Evolutionary conservation across 2,329 filamentous ascomycete genomes (phyloP).

Genomic region (Alternaria ventricosa): DNA sequence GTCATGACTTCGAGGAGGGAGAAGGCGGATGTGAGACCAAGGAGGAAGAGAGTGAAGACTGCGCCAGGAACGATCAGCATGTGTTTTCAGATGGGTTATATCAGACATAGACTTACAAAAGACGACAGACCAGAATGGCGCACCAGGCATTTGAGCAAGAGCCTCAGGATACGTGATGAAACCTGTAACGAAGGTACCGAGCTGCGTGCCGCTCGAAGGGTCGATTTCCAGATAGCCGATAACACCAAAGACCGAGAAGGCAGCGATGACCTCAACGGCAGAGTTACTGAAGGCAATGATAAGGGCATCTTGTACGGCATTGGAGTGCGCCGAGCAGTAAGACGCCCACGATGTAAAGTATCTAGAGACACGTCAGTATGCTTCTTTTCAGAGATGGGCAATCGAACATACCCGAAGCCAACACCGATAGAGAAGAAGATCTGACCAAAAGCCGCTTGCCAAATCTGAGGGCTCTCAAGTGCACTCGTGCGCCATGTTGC

Average conservation of each 20-base stretch:
- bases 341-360: conserved; percentile 6
- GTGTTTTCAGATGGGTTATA: background rate
- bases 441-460: conserved; percentile 60
- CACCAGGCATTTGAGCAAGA: conserved; percentile 59
- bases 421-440: conserved; percentile 63
- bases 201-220: conserved; percentile 48
- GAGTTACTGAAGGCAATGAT: conserved; percentile 60
- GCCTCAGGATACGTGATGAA: conserved; percentile 62
- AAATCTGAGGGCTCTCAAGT: conserved; percentile 52
- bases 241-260: conserved; percentile 59
- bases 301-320: conserved; percentile 62
- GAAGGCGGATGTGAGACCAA: conserved; percentile 63
- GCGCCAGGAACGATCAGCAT: background rate
- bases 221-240: conserved; percentile 53
- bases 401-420: conserved; percentile 55
- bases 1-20: conserved; percentile 62
- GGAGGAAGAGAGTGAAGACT: conserved; percentile 61
- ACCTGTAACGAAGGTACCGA: conserved; percentile 61
- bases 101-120: conserved; percentile 40
- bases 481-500: conserved; percentile 11
- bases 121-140: conserved; percentile 61
- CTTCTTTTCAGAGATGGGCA: rapidly evolving
- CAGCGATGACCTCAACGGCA: conserved; percentile 58
- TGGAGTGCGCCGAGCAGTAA: conserved; percentile 28
- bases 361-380: background rate